phyloP scores from a whole-genome alignment of 805 yeast species.

The Ogataea siamensis region DNA sequence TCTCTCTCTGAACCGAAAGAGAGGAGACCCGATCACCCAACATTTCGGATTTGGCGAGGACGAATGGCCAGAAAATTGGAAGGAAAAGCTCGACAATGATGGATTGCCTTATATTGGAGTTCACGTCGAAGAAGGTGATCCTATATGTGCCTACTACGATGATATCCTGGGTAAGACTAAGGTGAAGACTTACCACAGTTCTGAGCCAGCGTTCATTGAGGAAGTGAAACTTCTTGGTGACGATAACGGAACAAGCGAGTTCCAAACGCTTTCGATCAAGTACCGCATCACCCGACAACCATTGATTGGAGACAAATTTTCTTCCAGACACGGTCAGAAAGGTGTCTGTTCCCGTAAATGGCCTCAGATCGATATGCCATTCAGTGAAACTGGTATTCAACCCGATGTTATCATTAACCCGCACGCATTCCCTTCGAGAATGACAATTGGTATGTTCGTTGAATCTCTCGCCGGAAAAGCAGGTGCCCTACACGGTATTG shows the following conservation, averaged over 20 bases:
- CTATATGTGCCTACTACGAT: constrained; percentile 88
- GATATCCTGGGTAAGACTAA: constrained; percentile 88
- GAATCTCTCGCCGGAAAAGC: constrained; percentile 99
- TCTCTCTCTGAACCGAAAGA: constrained; percentile 67
- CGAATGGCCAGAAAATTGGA: constrained; percentile 90
- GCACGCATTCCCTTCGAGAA: constrained; percentile 99
- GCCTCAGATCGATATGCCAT: constrained; percentile 97
- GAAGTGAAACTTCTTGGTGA: constrained; percentile 92
- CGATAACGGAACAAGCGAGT: constrained; percentile 71
- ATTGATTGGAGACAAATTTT: constrained; percentile 94
- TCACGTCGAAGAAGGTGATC: constrained; percentile 91
- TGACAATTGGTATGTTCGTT: constrained; percentile 99
- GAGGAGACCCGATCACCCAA: constrained; percentile 93
- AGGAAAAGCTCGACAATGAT: constrained; percentile 81
- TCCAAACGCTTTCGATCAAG: constrained; percentile 83
- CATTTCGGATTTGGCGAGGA: constrained; percentile 94
- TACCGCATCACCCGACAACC: constrained; percentile 90
- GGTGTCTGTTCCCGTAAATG: constrained; percentile 98
- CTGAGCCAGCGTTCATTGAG: constrained; percentile 92
- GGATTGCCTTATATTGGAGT: constrained; percentile 91
- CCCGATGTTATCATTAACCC: constrained; percentile 98
- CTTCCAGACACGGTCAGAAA: constrained; percentile 97
- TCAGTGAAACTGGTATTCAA: constrained; percentile 92
- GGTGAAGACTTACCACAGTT: constrained; percentile 87
- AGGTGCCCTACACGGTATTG: constrained; percentile 96